A percentile compares a stretch with the other conserved stretches of the same genome.
Evolutionary conservation across 2,329 filamentous ascomycete species (phyloP).

Genomic region (Taxawa tesnikishii): DNA sequence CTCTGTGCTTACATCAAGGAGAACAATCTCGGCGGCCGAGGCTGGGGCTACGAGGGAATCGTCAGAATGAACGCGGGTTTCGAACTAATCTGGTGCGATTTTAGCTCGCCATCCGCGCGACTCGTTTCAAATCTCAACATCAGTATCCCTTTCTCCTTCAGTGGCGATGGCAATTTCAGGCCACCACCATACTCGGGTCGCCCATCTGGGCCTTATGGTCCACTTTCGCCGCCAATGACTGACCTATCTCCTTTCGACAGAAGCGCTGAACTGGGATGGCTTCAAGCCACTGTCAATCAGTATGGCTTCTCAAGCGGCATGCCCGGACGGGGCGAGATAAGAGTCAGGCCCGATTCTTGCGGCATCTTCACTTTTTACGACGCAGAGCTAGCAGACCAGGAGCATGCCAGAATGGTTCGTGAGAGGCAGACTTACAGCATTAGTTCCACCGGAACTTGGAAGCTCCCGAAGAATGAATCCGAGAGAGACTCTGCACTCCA

Average conservation of each 20-base stretch:
- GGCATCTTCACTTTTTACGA: conserved; percentile 36
- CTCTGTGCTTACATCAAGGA: conserved; percentile 34
- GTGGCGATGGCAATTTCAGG: no score
- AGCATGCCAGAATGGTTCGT: conserved; percentile 16
- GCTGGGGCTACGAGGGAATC: conserved; percentile 43
- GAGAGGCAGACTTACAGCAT: conserved; percentile 30
- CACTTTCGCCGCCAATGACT: no score
- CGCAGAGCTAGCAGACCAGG: conserved; percentile 20
- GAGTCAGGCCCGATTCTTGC: conserved; percentile 28
- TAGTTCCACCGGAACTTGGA: conserved; percentile 29
- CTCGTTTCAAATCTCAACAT: conserved; percentile 34
- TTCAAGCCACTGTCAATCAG: conserved; percentile 7
- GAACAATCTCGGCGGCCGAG: conserved; percentile 28
- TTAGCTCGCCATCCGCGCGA: conserved; percentile 32
- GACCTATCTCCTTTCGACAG: neutral
- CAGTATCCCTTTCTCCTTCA: conserved; percentile 28
- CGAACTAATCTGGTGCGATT: conserved; percentile 56
- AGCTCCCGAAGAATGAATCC: conserved; percentile 11
- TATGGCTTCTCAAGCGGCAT: conserved; percentile 25
- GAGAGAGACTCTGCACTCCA: conserved; percentile 21
- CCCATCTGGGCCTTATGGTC: no score
- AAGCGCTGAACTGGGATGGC: conserved; percentile 6
- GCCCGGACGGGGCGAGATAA: conserved; percentile 28
- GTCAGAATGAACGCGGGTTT: conserved; percentile 57
- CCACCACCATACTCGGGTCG: no score